phyloP scores from a whole-genome alignment of 2,329 filamentous ascomycete species.

The Pseudocercospora vitis region DNA sequence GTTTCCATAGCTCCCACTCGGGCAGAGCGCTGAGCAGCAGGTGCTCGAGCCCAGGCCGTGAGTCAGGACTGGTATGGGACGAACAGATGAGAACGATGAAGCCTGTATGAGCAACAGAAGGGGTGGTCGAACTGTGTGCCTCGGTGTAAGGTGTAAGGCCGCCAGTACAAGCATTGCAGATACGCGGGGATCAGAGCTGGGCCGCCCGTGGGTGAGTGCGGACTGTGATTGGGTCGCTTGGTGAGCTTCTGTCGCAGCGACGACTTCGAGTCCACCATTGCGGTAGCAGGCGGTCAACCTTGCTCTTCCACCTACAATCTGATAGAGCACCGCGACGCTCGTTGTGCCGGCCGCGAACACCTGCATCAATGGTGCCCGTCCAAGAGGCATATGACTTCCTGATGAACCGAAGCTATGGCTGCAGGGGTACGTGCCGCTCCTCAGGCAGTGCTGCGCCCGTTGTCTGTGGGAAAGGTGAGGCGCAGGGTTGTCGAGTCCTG shows the following conservation, averaged over 20 bases:
- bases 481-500: slow-evolving; percentile 3
- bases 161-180: too few relatives aligned
- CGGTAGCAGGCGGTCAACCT: too few relatives aligned
- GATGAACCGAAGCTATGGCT: slow-evolving; percentile 3
- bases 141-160: too few relatives aligned
- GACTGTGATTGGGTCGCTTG: not conserved
- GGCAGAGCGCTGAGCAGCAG: too few relatives aligned
- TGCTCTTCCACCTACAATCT: not conserved
- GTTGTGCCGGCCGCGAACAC: not conserved
- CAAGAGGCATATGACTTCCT: not conserved
- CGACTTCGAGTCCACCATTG: not conserved
- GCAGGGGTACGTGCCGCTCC: slow-evolving; percentile 12
- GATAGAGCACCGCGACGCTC: not conserved
- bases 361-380: slow-evolving; percentile 1
- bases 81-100: too few relatives aligned
- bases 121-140: too few relatives aligned
- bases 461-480: not conserved
- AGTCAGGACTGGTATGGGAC: too few relatives aligned
- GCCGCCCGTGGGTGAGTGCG: too few relatives aligned
- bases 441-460: slow-evolving; percentile 2
- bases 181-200: not conserved
- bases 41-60: too few relatives aligned
- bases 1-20: too few relatives aligned
- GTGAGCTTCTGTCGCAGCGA: not conserved
- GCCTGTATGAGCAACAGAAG: too few relatives aligned